Percentiles rank a stretch among this genome's conserved stretches.
Evolutionary conservation across 768 basidiomycete species (phyloP).

Genomic region (Podaxis rugospora): DNA sequence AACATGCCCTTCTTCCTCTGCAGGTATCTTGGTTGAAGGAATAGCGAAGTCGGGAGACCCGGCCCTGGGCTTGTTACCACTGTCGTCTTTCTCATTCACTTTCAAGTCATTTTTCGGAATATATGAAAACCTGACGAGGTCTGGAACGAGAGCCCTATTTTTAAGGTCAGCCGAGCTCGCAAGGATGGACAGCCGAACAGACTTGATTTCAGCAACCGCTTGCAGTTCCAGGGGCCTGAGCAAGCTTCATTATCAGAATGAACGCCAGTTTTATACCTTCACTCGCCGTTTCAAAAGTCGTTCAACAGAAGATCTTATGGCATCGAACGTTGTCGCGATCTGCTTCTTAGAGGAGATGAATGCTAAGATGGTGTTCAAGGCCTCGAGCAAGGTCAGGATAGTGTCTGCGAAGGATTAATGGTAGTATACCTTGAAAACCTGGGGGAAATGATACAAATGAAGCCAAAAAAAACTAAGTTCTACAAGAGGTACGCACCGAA

Average conservation of each 20-base stretch:
- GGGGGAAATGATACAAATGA: conserved; percentile 4
- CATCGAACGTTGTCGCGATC: conserved; percentile 74
- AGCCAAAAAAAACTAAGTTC: neutral
- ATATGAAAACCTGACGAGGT: conserved; percentile 79
- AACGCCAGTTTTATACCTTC: neutral
- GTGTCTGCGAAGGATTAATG: neutral
- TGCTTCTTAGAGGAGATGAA: conserved; percentile 82
- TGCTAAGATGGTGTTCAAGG: conserved; percentile 84
- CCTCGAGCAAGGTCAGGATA: conserved; percentile 35
- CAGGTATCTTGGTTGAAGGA: conserved; percentile 31
- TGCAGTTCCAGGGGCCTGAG: conserved; percentile 72
- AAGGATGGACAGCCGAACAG: conserved; percentile 14
- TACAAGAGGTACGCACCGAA: neutral
- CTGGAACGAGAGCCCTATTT: conserved; percentile 72
- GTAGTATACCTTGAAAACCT: conserved; percentile 60
- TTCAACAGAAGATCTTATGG: conserved; percentile 77
- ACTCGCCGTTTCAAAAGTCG: conserved; percentile 67
- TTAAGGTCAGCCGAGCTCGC: neutral
- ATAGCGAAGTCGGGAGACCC: conserved; percentile 30
- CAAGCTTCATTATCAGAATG: neutral
- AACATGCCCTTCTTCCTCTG: conserved; percentile 32
- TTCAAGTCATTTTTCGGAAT: conserved; percentile 60
- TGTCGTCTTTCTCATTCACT: conserved; percentile 32
- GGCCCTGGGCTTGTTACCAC: conserved; percentile 1
- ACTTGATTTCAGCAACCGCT: conserved; percentile 85